Conservation (phyloP, 2,329 filamentous ascomycete species). For the Eutypa lata region DNA sequence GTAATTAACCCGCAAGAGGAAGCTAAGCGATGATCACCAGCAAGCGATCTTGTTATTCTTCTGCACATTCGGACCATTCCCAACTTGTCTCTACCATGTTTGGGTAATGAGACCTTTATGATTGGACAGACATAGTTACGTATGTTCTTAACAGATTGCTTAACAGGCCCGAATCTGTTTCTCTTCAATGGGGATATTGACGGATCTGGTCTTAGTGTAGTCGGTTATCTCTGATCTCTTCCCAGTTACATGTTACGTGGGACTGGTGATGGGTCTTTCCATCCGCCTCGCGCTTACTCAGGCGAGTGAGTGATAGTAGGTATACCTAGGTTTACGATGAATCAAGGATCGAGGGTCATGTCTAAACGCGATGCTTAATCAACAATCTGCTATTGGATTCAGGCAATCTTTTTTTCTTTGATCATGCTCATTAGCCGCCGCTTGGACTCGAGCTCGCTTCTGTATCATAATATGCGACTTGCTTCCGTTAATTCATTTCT, state of each 20-base stretch:
- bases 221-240: neutral
- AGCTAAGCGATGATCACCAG: neutral
- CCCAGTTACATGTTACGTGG: neutral
- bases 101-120: neutral
- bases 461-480: slow-evolving; percentile 4
- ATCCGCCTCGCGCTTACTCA: neutral
- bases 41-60: neutral
- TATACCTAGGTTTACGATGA: neutral
- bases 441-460: neutral
- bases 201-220: neutral
- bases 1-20: neutral
- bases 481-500: slow-evolving; percentile 21
- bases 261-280: neutral
- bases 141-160: neutral
- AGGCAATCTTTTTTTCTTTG: neutral
- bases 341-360: neutral
- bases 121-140: neutral
- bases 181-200: neutral
- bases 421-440: neutral
- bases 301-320: neutral
- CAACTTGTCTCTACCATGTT: neutral
- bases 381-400: neutral
- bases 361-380: neutral
- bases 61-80: neutral
- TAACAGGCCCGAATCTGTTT: neutral